Conservation (phyloP, 768 basidiomycete species). For the Harrya chromipes region DNA sequence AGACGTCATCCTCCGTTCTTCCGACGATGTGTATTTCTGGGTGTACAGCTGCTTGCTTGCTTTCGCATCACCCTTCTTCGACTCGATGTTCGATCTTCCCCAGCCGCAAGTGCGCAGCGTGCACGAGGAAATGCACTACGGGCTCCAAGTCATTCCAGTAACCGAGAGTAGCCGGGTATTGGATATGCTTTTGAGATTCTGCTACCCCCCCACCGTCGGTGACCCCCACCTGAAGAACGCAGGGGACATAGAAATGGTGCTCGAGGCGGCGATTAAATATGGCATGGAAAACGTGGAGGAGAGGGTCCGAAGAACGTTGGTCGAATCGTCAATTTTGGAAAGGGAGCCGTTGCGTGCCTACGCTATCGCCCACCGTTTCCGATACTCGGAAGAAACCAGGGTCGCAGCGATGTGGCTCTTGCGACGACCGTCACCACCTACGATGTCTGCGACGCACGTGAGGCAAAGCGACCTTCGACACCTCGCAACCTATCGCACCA, state of each 20-base stretch:
- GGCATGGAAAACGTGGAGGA: conserved; percentile 28
- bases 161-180: conserved; percentile 27
- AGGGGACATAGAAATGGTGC: conserved; percentile 19
- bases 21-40: conserved; percentile 35
- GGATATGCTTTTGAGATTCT: conserved; percentile 33
- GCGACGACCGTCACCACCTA: conserved; percentile 9
- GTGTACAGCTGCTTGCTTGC: conserved; percentile 26
- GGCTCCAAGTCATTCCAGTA: conserved; percentile 28
- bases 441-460: conserved; percentile 2
- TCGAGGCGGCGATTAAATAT: conserved; percentile 32
- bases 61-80: conserved; percentile 30
- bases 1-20: conserved; percentile 51
- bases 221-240: conserved; percentile 17
- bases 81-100: conserved; percentile 33
- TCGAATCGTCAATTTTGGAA: conserved; percentile 27
- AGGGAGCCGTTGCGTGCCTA: conserved; percentile 30
- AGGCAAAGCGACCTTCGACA: conserved; percentile 8
- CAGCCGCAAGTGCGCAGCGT: conserved; percentile 8
- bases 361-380: conserved; percentile 34
- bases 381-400: conserved; percentile 29
- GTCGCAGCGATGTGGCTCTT: conserved; percentile 29
- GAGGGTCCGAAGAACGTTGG: conserved; percentile 22
- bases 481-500: conserved; percentile 20
- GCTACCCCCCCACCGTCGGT: conserved; percentile 32
- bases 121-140: conserved; percentile 12